phyloP scores from a whole-genome alignment of 2,329 filamentous ascomycete genomes.

The Fusarium mexicanum region DNA sequence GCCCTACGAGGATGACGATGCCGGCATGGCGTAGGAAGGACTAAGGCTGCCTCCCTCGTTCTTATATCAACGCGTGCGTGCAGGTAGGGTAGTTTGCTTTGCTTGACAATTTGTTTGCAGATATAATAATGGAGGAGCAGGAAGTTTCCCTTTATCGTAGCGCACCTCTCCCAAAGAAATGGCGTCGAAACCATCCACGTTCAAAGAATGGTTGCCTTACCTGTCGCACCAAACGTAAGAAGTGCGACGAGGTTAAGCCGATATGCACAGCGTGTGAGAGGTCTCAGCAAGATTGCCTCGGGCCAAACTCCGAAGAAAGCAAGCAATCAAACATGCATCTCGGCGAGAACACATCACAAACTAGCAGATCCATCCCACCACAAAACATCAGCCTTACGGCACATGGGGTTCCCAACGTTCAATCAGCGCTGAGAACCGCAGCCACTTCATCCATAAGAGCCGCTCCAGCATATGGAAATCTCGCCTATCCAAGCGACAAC shows the following conservation, averaged over 20 bases:
- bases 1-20: not conserved
- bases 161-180: conserved; percentile 8
- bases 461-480: not conserved
- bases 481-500: conserved; percentile 9
- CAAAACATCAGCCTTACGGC: not conserved
- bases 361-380: not conserved
- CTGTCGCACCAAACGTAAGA: conserved; percentile 12
- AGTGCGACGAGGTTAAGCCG: conserved; percentile 1
- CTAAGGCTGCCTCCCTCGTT: not conserved
- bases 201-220: conserved; percentile 9
- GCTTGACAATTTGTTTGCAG: not conserved
- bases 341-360: not conserved
- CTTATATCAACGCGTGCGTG: not conserved
- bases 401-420: too few species aligned
- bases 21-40: not conserved
- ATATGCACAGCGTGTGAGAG: not conserved
- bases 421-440: not conserved
- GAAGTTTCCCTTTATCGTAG: not conserved
- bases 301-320: not conserved
- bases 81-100: not conserved
- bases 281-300: not conserved
- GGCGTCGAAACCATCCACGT: conserved; percentile 10
- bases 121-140: not conserved
- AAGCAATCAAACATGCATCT: not conserved
- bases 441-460: not conserved